These are phyloP conservation scores for Cylindrotheca fusiformis DNA, from an alignment of 108 stramenopile species.

Conservation along the genomic window DNA sequence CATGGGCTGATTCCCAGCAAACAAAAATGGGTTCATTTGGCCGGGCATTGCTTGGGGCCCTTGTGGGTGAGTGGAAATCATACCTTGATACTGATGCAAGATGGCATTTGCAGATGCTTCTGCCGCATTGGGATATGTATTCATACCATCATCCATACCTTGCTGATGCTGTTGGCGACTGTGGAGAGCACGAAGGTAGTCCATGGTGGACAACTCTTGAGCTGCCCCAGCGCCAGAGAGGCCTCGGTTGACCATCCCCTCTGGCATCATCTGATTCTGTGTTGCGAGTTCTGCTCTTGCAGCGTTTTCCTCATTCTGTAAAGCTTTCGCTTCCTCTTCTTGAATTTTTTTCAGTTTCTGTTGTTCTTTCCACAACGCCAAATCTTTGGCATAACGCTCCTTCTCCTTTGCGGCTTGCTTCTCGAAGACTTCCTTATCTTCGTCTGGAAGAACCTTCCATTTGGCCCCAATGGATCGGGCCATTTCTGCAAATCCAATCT, in stretches of 20 bases:
- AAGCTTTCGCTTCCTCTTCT: neutral
- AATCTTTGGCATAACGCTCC: constrained; percentile 31
- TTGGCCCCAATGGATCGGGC: constrained; percentile 57
- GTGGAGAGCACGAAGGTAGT: constrained; percentile 25
- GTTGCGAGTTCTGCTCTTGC: neutral
- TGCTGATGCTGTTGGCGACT: neutral
- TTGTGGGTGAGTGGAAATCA: neutral
- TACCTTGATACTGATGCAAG: constrained; percentile 14
- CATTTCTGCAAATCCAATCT: constrained; percentile 75
- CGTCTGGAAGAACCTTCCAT: constrained; percentile 44
- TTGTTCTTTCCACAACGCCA: constrained; percentile 32
- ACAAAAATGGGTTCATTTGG: neutral
- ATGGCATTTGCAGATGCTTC: constrained; percentile 32
- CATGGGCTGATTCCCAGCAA: neutral
- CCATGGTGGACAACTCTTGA: constrained; percentile 9
- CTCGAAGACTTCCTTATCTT: constrained; percentile 16
- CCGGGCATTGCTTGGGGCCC: neutral
- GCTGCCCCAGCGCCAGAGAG: neutral
- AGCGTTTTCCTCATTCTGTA: neutral
- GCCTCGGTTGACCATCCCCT: neutral
- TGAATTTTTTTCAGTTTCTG: constrained; percentile 16
- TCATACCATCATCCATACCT: neutral
- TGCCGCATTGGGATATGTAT: constrained; percentile 21
- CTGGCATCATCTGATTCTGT: neutral
- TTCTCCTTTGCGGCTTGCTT: constrained; percentile 32